Percentiles rank a stretch among this genome's conserved stretches.
Conservation (phyloP, 75 land plant species). For the Cunninghamia lanceolata region DNA sequence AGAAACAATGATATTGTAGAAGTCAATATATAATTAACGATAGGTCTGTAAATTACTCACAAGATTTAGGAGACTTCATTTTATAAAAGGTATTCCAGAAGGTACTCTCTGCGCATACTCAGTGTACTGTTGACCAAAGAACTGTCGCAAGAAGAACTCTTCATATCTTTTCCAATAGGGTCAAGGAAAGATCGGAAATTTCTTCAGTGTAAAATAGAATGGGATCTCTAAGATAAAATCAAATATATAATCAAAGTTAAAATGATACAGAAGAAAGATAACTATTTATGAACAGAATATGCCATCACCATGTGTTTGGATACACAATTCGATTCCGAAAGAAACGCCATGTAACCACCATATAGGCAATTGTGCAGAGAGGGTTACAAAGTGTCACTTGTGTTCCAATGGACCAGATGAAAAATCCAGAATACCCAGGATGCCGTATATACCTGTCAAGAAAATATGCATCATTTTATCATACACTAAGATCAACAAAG, state of each 20-base stretch:
- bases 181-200: slow-evolving; percentile 7
- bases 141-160: slow-evolving; percentile 74
- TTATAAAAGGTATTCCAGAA: slow-evolving; percentile 89
- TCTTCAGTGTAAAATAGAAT: not conserved
- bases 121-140: slow-evolving; percentile 67
- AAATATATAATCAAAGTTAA: not conserved
- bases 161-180: slow-evolving; percentile 52
- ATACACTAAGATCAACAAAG: not conserved
- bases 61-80: slow-evolving; percentile 26
- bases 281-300: not conserved
- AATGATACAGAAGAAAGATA: not conserved
- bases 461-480: not conserved
- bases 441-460: slow-evolving; percentile 67
- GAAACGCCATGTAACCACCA: slow-evolving; percentile 73
- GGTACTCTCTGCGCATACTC: slow-evolving; percentile 70
- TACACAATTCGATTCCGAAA: slow-evolving; percentile 70
- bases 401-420: slow-evolving; percentile 87
- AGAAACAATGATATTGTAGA: not conserved
- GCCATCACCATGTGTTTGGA: slow-evolving; percentile 13
- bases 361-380: slow-evolving; percentile 53
- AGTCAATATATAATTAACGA: not conserved
- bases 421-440: slow-evolving; percentile 89
- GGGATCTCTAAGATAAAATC: not conserved
- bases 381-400: slow-evolving; percentile 90
- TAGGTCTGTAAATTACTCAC: not conserved